Percentiles rank a stretch among this genome's conserved stretches.
phyloP scores from a whole-genome alignment of 768 basidiomycete species.

The Pholiota microspora region DNA sequence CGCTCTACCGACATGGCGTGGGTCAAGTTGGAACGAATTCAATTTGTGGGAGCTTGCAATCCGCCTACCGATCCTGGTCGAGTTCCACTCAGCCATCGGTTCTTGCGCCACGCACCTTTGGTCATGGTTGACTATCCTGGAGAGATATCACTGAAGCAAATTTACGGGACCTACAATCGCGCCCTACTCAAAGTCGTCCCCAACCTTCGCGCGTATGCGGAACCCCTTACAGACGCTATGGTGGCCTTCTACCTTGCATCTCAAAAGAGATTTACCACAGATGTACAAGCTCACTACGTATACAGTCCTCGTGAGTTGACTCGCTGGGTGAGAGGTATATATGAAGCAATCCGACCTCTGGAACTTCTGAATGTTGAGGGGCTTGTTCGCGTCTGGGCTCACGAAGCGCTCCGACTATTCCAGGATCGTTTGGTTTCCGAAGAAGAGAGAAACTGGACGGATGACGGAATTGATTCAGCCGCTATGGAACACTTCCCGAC shows the following conservation, averaged over 20 bases:
- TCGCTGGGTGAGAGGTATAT: slow-evolving; percentile 95
- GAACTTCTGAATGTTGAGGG: slow-evolving; percentile 95
- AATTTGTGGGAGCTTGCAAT: slow-evolving; percentile 99
- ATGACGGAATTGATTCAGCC: slow-evolving; percentile 81
- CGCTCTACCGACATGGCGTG: slow-evolving; percentile 92
- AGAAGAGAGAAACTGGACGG: slow-evolving; percentile 93
- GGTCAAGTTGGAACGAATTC: slow-evolving; percentile 98
- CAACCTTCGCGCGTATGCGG: slow-evolving; percentile 87
- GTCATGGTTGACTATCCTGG: slow-evolving; percentile 99
- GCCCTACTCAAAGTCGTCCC: slow-evolving; percentile 95
- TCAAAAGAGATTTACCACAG: slow-evolving; percentile 92
- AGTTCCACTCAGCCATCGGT: slow-evolving; percentile 96
- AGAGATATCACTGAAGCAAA: slow-evolving; percentile 94
- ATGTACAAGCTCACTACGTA: slow-evolving; percentile 97
- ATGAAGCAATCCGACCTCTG: slow-evolving; percentile 92
- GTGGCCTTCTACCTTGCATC: slow-evolving; percentile 93
- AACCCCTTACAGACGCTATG: slow-evolving; percentile 97
- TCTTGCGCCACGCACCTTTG: slow-evolving; percentile 95
- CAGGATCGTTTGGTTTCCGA: slow-evolving; percentile 95
- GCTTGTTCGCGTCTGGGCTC: slow-evolving; percentile 95
- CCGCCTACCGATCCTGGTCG: slow-evolving; percentile 99
- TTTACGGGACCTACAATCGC: slow-evolving; percentile 97
- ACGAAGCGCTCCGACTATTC: slow-evolving; percentile 95
- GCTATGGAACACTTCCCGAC: slow-evolving; percentile 94
- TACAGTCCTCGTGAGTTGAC: slow-evolving; percentile 99